Evolutionary conservation across 2,329 filamentous ascomycete species (phyloP).

Genomic region (Teratosphaeria epicoccoides): DNA sequence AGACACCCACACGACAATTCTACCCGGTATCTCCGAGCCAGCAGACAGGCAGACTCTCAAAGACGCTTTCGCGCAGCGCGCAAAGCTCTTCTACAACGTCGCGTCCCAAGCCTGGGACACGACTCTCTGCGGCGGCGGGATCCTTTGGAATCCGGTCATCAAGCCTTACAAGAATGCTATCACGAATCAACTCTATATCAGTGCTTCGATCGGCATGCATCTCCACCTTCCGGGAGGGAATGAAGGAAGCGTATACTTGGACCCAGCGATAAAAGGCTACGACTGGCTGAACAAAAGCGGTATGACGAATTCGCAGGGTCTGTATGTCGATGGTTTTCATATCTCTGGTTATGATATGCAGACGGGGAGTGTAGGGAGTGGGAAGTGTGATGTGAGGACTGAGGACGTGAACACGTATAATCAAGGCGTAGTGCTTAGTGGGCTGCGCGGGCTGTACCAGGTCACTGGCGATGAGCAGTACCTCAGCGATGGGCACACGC

Average conservation of each 20-base stretch:
- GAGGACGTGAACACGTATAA: slow-evolving; percentile 94
- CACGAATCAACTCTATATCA: slow-evolving; percentile 82
- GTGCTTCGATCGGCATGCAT: slow-evolving; percentile 82
- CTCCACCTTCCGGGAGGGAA: slow-evolving; percentile 72
- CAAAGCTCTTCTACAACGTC: slow-evolving; percentile 76
- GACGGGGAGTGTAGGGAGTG: slow-evolving; percentile 32
- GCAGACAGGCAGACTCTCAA: slow-evolving; percentile 46
- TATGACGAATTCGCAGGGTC: slow-evolving; percentile 64
- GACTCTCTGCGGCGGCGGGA: slow-evolving; percentile 70
- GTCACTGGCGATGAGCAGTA: slow-evolving; percentile 63
- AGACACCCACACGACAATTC: slow-evolving; percentile 48
- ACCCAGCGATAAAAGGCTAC: slow-evolving; percentile 68
- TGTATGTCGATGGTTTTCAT: slow-evolving; percentile 84
- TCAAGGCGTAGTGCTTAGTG: slow-evolving; percentile 79
- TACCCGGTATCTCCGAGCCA: slow-evolving; percentile 31
- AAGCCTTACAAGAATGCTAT: slow-evolving; percentile 91
- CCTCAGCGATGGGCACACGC: slow-evolving; percentile 65
- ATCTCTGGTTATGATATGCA: slow-evolving; percentile 50
- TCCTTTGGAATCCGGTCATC: slow-evolving; percentile 78
- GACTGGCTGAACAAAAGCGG: slow-evolving; percentile 64
- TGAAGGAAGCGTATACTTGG: slow-evolving; percentile 58
- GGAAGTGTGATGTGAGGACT: slow-evolving; percentile 65
- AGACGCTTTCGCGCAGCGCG: slow-evolving; percentile 69
- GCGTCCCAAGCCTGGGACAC: slow-evolving; percentile 73
- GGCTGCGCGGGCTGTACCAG: slow-evolving; percentile 68